phyloP scores from a whole-genome alignment of 1,284 basidiomycete genomes.

The Cutaneotrichosporon cyanovorans region DNA sequence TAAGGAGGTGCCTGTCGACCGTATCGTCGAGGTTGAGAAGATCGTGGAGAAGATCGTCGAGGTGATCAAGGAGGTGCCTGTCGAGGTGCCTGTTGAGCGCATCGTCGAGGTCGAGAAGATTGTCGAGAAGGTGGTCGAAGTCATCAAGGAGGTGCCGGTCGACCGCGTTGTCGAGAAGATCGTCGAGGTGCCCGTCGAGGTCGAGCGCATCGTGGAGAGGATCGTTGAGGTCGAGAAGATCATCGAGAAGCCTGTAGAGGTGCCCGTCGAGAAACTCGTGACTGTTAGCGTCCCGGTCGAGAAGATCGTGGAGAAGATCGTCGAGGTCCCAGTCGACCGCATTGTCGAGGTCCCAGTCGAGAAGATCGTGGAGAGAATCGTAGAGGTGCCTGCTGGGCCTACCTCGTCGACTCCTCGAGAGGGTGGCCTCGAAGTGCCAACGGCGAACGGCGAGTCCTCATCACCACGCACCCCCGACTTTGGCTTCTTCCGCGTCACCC shows the following conservation, averaged over 20 bases:
- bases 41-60: conserved; percentile 43
- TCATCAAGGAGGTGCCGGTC: conserved; percentile 43
- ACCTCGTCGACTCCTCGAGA: conserved; percentile 1
- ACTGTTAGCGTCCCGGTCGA: conserved; percentile 31
- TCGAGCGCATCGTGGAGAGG: conserved; percentile 43
- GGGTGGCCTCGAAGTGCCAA: conserved; percentile 23
- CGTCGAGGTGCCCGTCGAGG: conserved; percentile 46
- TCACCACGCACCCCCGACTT: conserved; percentile 27
- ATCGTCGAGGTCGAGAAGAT: conserved; percentile 31
- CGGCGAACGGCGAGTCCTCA: conserved; percentile 22
- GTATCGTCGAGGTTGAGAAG: conserved; percentile 41
- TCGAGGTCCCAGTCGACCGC: conserved; percentile 31
- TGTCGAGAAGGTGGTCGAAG: conserved; percentile 30
- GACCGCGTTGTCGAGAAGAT: conserved; percentile 36
- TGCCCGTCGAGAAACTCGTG: conserved; percentile 31
- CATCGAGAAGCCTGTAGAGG: conserved; percentile 35
- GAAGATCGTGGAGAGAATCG: conserved; percentile 32
- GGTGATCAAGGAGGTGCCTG: conserved; percentile 29
- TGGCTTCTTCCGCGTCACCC: conserved; percentile 39
- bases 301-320: conserved; percentile 43
- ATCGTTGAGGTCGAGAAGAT: conserved; percentile 36
- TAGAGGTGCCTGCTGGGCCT: conserved; percentile 22
- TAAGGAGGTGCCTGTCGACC: conserved; percentile 31
- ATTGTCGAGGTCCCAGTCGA: conserved; percentile 42
- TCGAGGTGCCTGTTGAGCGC: conserved; percentile 30